Base-by-base conservation (phyloP, 306 rosid genomes). In the Vicia villosa region DNA sequence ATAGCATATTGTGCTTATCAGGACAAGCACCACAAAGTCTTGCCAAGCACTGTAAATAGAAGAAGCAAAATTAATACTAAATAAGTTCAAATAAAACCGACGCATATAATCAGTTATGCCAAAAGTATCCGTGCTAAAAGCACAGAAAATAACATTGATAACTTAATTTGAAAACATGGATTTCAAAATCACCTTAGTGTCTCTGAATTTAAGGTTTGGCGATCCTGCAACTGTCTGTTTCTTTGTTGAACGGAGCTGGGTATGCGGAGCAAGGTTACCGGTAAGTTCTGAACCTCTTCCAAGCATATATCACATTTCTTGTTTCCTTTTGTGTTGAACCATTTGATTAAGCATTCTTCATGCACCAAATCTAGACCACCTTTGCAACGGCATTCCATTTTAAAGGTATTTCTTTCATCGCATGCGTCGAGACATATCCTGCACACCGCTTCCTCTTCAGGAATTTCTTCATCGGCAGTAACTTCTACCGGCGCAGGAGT, bases 361-460 rank as follows among this genome's bases (percentile, higher is more conserved):
- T 94, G 98, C 51, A 87, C 86, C 78, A 94, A 87, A 71, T 83
- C 87, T 69, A 94, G 90, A 76, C 79, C 97, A 71, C 98, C 98
- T 80, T 94, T 94, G 86, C 98, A 94, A 75, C 90, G 78, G 82
- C 98, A 94, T 83, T 94, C 98, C 97, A 94, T 87, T 88, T 90
- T 94, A 30, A 94, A 87, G 5, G 98, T 94, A 77, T 90, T 94
- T 69, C 86, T 80, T 84, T 88, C 97, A 47, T 88, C 92, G 41
- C 96, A 94, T 45, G 50, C 87, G 45, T 90, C 98, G 56, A 87
- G 79, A 83, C 98, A 94, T 62, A 90, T 94, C 85, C 98, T 87
- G 82, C 98, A 94, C 47, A 88, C 89, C 7, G 97, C 98, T 87
- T 90, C 98, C 88, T 90, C 98, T 80, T 94, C 98, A 30, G 97